Evolutionary conservation across 2,329 filamentous ascomycete genomes (phyloP), one percentile per base, ranked within the genome.

Genomic region (Alternaria rosae): DNA sequence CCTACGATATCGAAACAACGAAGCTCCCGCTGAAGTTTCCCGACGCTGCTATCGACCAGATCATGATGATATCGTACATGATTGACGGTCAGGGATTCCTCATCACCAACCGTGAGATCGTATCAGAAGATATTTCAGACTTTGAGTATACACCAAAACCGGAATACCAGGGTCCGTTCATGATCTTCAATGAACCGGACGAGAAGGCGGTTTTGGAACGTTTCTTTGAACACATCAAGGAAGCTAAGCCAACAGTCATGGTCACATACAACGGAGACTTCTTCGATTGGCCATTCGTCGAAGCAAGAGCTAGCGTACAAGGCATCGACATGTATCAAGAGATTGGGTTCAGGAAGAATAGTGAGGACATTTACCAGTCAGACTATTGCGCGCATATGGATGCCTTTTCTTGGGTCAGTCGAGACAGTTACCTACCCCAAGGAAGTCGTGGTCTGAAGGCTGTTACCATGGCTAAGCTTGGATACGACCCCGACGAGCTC

Each of bases 31-130:
- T 99, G 57, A 99, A 99, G 79, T 99, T 99, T 71, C 96, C 95
- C 25, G 96, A 99, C 76, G 90, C 95, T 2, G 87, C 93, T 5
- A 90, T 97, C 66, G 95, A 99, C 81, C 94, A 97, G 78, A 91
- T 99, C 76, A 99, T 99, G 94, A 99, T 99, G 95, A 94, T 99
- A 78, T 99, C 96, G 30, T 99, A 99, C 83, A 99, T 99, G 96
- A 98, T 99, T 73, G 95, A 99, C 72, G 96, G 95, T 0, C 94
- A 97, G 80, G 95, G 95, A 5, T 99, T 98, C 72, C 85, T 99
- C 35, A 98, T 99, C 79, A 99, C 95, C 6, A 99, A 99, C 77
- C 89, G 96, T 73, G 94, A 98, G 77, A 97, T 99, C 63, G 93
- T 99, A 10, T 97, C 94, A 0, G 94, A 99, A 79, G 94, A 99